These are phyloP conservation scores for Pezicula radicicola DNA, from an alignment of 2,329 filamentous ascomycete genomes.

Conservation along the genomic window DNA sequence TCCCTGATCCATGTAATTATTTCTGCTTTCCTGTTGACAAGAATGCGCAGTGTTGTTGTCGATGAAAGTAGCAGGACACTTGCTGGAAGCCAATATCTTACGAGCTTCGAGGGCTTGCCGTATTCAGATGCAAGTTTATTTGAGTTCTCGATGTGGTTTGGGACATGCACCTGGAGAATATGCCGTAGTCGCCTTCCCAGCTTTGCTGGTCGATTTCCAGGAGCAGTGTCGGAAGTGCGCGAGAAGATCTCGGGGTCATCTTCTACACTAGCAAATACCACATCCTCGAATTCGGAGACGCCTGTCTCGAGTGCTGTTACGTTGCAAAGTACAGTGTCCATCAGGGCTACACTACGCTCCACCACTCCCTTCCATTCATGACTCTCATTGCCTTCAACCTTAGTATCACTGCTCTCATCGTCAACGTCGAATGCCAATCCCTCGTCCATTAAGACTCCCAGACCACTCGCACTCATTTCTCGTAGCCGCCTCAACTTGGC, in stretches of 20 bases:
- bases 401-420: constrained; percentile 50
- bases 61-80: constrained; percentile 73
- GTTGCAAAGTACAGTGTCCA: constrained; percentile 80
- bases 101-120: constrained; percentile 70
- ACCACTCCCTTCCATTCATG: constrained; percentile 70
- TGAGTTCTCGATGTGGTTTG: constrained; percentile 60
- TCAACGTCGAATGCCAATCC: constrained; percentile 67
- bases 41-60: constrained; percentile 77
- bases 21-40: constrained; percentile 72
- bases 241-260: constrained; percentile 56
- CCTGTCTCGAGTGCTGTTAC: constrained; percentile 61
- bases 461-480: constrained; percentile 78
- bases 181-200: constrained; percentile 65
- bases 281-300: constrained; percentile 63
- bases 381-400: constrained; percentile 36
- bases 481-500: constrained; percentile 67
- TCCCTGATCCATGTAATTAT: constrained; percentile 78
- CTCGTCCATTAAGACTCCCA: constrained; percentile 86
- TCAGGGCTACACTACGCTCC: constrained; percentile 76
- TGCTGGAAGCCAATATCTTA: constrained; percentile 87
- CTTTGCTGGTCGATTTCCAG: constrained; percentile 41
- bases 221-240: constrained; percentile 38
- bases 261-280: constrained; percentile 60
- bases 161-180: constrained; percentile 68
- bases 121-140: constrained; percentile 55